A percentile compares a stretch with the other conserved stretches of the same genome.
Conservation (phyloP, 2,329 filamentous ascomycete species). For the Aspergillus phoenicis region DNA sequence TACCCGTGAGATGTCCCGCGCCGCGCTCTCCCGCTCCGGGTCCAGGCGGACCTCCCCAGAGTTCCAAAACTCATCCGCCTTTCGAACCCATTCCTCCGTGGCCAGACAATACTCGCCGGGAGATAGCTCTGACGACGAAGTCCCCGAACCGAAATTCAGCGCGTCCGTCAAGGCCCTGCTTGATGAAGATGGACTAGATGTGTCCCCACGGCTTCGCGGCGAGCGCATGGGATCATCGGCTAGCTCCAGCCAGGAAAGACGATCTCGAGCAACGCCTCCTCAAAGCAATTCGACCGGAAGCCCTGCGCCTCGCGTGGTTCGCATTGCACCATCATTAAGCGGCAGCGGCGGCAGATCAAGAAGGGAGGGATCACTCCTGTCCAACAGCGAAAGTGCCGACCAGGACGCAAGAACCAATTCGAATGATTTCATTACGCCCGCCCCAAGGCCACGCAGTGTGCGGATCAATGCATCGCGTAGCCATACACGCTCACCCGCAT, state of each 20-base stretch:
- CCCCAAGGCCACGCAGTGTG: conserved; percentile 47
- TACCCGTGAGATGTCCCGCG: conserved; percentile 41
- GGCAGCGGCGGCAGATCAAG: conserved; percentile 32
- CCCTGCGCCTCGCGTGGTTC: conserved; percentile 46
- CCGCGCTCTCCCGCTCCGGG: conserved; percentile 38
- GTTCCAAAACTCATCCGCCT: conserved; percentile 22
- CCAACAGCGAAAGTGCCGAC: conserved; percentile 37
- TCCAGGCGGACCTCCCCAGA: conserved; percentile 38
- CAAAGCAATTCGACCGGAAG: conserved; percentile 44
- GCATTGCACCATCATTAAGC: conserved; percentile 37
- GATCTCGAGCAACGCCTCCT: conserved; percentile 41
- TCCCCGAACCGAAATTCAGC: conserved; percentile 87
- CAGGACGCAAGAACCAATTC: conserved; percentile 27
- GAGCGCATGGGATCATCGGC: conserved; percentile 30
- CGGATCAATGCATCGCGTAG: conserved; percentile 47
- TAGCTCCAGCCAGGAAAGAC: conserved; percentile 34
- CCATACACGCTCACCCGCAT: conserved; percentile 44
- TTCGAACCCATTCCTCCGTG: conserved; percentile 24
- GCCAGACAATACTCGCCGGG: conserved; percentile 54
- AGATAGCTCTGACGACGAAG: conserved; percentile 94
- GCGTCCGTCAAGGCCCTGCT: conserved; percentile 87
- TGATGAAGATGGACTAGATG: conserved; percentile 53
- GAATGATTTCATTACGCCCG: conserved; percentile 51
- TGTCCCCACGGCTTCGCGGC: conserved; percentile 49
- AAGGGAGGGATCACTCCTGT: conserved; percentile 44